Percentiles rank a stretch among this genome's conserved stretches.
phyloP scores from a whole-genome alignment of 371 early-diverging fungal genomes.

The Syncephalastrum monosporum region DNA sequence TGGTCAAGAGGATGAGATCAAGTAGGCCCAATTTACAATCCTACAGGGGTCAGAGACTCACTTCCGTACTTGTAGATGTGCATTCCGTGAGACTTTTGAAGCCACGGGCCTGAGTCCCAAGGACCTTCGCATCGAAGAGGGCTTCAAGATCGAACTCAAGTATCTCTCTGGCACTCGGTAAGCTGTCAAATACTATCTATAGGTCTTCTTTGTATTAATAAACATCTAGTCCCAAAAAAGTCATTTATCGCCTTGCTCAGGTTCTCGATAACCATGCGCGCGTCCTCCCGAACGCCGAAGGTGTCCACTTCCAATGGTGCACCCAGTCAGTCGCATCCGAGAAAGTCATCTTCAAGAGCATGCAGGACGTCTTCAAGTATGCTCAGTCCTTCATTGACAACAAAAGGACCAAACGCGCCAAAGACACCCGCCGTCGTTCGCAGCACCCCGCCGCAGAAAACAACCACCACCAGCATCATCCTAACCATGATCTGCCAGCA shows the following conservation, averaged over 20 bases:
- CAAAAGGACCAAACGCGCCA: slow-evolving; percentile 33
- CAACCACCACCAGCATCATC: slow-evolving; percentile 13
- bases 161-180: slow-evolving; percentile 78
- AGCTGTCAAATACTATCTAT: slow-evolving; percentile 1
- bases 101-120: slow-evolving; percentile 71
- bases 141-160: slow-evolving; percentile 76
- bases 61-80: slow-evolving; percentile 57
- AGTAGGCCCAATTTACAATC: slow-evolving; percentile 51
- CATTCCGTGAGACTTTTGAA: slow-evolving; percentile 75
- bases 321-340: slow-evolving; percentile 61
- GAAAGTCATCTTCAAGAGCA: slow-evolving; percentile 71
- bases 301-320: slow-evolving; percentile 76
- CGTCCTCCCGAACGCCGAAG: slow-evolving; percentile 66
- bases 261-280: slow-evolving; percentile 59
- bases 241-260: slow-evolving; percentile 76
- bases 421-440: slow-evolving; percentile 24
- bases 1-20: slow-evolving; percentile 77
- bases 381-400: slow-evolving; percentile 67
- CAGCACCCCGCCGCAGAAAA: slow-evolving; percentile 23
- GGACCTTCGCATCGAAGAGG: slow-evolving; percentile 71
- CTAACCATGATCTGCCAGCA: not conserved
- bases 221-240: slow-evolving; percentile 66
- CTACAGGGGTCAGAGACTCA: not conserved
- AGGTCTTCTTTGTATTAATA: not conserved
- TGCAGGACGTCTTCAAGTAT: slow-evolving; percentile 77